A percentile compares a stretch with the other conserved stretches of the same genome.
These are phyloP conservation scores for Neodidymelliopsis sp. DNA, from an alignment of 2,329 filamentous ascomycete species.

Conservation along the genomic window DNA sequence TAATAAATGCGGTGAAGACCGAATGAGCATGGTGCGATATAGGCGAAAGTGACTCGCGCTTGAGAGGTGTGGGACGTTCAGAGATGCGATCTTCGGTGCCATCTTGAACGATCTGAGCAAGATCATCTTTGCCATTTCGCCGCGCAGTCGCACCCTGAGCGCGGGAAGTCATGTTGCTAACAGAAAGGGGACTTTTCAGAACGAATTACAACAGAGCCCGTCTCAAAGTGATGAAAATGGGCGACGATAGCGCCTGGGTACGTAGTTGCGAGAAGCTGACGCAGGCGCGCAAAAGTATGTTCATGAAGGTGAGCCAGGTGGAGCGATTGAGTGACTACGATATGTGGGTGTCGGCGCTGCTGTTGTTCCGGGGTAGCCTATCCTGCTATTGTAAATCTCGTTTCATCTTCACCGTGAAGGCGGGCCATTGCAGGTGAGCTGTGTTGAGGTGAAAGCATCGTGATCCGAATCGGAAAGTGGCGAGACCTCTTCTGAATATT, in stretches of 20 bases:
- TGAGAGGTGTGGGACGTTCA: background rate
- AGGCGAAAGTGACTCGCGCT: background rate
- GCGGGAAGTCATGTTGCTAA: background rate
- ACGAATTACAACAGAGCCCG: background rate
- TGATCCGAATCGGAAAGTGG: background rate
- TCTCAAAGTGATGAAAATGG: too few species aligned
- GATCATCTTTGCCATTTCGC: background rate
- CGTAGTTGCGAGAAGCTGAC: background rate
- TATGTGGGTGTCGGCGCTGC: background rate
- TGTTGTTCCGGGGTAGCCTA: too few species aligned
- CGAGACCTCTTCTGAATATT: too few species aligned
- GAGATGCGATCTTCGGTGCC: background rate
- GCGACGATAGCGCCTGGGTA: too few species aligned
- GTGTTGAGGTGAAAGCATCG: conserved; percentile 7
- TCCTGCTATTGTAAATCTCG: too few species aligned
- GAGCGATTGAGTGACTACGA: too few species aligned
- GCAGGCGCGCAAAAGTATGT: background rate
- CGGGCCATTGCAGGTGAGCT: background rate
- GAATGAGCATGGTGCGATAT: too few species aligned
- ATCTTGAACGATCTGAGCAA: background rate
- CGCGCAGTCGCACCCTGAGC: background rate
- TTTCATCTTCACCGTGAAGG: conserved; percentile 2
- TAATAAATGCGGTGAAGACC: background rate
- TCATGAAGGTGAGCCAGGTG: too few species aligned
- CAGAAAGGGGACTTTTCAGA: background rate